Evolutionary conservation across 495 filamentous ascomycete species (phyloP), one percentile per base, ranked within the genome.

Genomic region (Neurospora sp.): DNA sequence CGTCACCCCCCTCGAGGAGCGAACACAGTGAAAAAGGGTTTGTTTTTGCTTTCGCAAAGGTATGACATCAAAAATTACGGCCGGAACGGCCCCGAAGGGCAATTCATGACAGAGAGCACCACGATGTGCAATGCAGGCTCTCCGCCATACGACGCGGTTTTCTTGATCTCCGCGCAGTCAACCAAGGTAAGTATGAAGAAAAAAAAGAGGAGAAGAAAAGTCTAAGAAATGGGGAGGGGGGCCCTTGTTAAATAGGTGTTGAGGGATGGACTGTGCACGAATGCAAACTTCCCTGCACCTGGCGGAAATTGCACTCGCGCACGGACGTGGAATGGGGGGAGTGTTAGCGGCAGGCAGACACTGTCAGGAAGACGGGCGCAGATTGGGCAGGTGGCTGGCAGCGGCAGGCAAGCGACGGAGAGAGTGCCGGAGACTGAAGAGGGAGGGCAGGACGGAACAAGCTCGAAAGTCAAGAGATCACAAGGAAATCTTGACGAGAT

Each of bases 161-260:
- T 75, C 71, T 46, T 77, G 75, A 77, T 73, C 75, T 71, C 71
- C 71, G 66, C 48, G 73, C 71, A 75, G 69, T 75, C 74, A 73
- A 77, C 75, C 74, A 77, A 77, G 75, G 75, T 77, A 77, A 77
- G 75, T 77, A 77, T 77, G 74, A 77, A 77, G 75, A 75, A 77
- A 37, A 75, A 75, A 76, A 73, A 27, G n/a, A 75, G 38, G 59
- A 74, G 46, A 76, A 75, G 46, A 75, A 69, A 70, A 74, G 14
- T 2, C 27, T 7, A 69, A 75, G 70, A 70, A 59, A 62, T 54
- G 48, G 73, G 73, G 69, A 20, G 20, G 54, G 54, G n/a, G 11
- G 6, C 18, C 8, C n/a, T 54, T n/a, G 11, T 40, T 76, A 40
- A 71, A 71, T 76, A 76, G 44, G 16, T 0, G 0, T n/a, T 9